Base-by-base conservation (phyloP, 306 rosid species). In the Quercus bicolor region DNA sequence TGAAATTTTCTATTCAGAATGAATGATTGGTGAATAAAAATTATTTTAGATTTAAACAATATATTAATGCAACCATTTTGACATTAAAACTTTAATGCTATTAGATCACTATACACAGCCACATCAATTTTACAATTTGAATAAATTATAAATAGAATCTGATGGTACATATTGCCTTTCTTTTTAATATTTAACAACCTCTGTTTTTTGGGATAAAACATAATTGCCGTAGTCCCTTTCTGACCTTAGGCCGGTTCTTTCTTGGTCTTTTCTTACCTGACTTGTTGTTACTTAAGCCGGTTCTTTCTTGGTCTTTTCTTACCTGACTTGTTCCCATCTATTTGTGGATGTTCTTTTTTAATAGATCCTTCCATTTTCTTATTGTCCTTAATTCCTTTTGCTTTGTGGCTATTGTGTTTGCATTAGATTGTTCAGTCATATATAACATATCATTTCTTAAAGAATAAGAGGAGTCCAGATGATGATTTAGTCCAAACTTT, bases 401-500 rank as follows among this genome's bases (percentile, higher is more conserved):
- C 70, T 64, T 18, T 48, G 21, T 64, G 21, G 70, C n/a, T 64
- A 64, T 29, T 64, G 28, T 48, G 40, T 18, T 31, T 28, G 14
- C 65, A 59, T 23, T 11, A 59, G 23, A 59, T 48, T 10, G 31
- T 59, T 59, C 28, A 21, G 31, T 59, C 65, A 11, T 8, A 3
- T 59, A 23, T 59, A 59, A 11, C 33, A 6, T 29, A 2, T 74
- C 62, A 72, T 71, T 31, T 77, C 72, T 56, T 61, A 45, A 73
- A 37, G 75, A 48, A 53, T 29, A 24, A 5, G 45, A 51, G 53
- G 62, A 74, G 75, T 51, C 48, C 56, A 73, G 70, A 52, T 56
- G 66, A 60, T 72, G 75, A 81, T 75, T 71, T 40, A 24, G 74
- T 80, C 74, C 79, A 78, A 81, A 68, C 33, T 86, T 84, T 72